Evolutionary conservation across 2,329 filamentous ascomycete species (phyloP), one percentile per base, ranked within the genome.

Genomic region (Pseudogymnoascus pannorum): DNA sequence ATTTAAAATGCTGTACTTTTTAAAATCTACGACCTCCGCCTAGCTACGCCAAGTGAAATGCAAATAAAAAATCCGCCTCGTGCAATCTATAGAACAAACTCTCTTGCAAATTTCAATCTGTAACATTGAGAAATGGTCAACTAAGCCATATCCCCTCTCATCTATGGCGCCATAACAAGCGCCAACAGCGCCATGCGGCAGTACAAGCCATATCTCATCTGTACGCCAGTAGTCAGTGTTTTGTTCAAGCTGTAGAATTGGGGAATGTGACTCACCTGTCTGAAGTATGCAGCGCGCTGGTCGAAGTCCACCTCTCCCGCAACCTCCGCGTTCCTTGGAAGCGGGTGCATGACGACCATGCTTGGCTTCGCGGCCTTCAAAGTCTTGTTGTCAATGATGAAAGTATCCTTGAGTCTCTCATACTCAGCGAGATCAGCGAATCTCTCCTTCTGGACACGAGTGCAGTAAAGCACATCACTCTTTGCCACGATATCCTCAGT

Each of bases 131-230:
- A 54, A 54, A 54, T 26, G 44, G 44, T 51, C 44, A 51, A 51
- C 44, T 51, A 51, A 54, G 20, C 9, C 26, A 16, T 9, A 29
- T 20, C 24, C 26, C 26, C 16, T 4, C 48, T 31, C 48, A 31
- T 33, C 12, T 33, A 54, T 31, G 71, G 69, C 22, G 78, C 86
- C 89, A 99, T 88, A 75, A 97, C 91, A 75, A 97, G 81, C 68
- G 94, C 94, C 75, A 99, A 82, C 78, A 99, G 78, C 69, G 94
- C 94, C 94, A 99, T 99, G 74, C 94, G 89, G 76, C 90, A 95
- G 82, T 97, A 97, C 70, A 99, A 84, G 69, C 94, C 94, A 78
- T 97, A 97, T 77, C 88, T 86, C 93, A 97, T 97, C 92, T 97
- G 71, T 62, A 64, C 20, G 16, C 62, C 57, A 68, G 65, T 33